These are phyloP conservation scores for Athelia sp. DNA, from an alignment of 1,284 basidiomycete species.

Conservation along the genomic window DNA sequence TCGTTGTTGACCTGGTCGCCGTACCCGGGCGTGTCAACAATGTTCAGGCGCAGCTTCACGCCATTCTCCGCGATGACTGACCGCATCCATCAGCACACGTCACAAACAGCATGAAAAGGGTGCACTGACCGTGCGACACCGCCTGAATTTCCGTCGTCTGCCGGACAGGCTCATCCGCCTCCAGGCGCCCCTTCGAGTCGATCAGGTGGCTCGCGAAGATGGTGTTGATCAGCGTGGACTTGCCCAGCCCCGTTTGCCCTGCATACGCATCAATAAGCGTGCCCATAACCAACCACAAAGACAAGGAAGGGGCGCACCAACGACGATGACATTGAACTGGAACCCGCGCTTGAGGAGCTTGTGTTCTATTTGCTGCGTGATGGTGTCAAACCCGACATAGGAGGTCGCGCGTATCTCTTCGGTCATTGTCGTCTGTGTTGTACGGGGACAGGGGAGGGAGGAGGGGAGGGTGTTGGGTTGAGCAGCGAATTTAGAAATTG, in stretches of 20 bases:
- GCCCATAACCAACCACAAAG: too few relatives aligned
- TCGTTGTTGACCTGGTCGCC: slow-evolving; percentile 99
- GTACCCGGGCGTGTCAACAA: slow-evolving; percentile 98
- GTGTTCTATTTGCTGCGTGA: slow-evolving; percentile 97
- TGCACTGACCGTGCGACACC: slow-evolving; percentile 71
- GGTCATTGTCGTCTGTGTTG: slow-evolving; percentile 13
- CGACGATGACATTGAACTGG: slow-evolving; percentile 97
- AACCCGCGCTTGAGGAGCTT: slow-evolving; percentile 99
- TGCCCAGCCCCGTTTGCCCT: slow-evolving; percentile 97
- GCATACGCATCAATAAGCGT: slow-evolving; percentile 7
- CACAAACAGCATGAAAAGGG: not conserved
- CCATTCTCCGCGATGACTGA: slow-evolving; percentile 95
- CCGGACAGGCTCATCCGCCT: slow-evolving; percentile 82
- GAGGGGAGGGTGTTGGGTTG: too few relatives aligned
- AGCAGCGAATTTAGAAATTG: too few relatives aligned
- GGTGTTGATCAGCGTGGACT: slow-evolving; percentile 98
- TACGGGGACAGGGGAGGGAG: not conserved
- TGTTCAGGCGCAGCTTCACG: slow-evolving; percentile 92
- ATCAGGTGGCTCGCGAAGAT: slow-evolving; percentile 98
- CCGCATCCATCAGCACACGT: not conserved
- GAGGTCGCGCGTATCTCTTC: slow-evolving; percentile 85
- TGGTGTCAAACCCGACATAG: slow-evolving; percentile 93
- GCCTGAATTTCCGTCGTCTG: slow-evolving; percentile 97
- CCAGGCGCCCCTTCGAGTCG: slow-evolving; percentile 93
- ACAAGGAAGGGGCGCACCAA: too few relatives aligned